phyloP scores from a whole-genome alignment of 2,329 filamentous ascomycete genomes.

The Capronia americana region DNA sequence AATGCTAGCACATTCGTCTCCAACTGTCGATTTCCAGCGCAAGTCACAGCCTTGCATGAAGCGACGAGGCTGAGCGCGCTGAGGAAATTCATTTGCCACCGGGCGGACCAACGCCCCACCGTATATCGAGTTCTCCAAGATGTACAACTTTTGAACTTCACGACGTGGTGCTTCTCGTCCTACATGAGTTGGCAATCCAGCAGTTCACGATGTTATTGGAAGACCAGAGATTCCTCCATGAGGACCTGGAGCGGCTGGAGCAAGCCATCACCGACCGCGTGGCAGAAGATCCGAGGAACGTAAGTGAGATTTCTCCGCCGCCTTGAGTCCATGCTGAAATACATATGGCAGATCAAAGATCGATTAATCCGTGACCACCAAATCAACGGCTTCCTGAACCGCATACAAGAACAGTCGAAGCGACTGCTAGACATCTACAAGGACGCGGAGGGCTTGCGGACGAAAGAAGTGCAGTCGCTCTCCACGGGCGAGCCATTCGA shows the following conservation, averaged over 20 bases:
- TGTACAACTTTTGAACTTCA: not conserved
- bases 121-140: not conserved
- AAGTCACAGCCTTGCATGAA: not conserved
- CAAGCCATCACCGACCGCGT: slow-evolving; percentile 90
- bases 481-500: slow-evolving; percentile 86
- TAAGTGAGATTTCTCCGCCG: slow-evolving; percentile 54
- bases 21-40: not conserved
- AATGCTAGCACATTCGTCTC: not conserved
- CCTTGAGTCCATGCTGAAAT: slow-evolving; percentile 5
- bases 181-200: not conserved
- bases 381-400: slow-evolving; percentile 81
- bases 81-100: not conserved
- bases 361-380: slow-evolving; percentile 91
- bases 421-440: slow-evolving; percentile 83
- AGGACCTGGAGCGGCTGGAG: slow-evolving; percentile 95
- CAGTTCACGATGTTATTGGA: slow-evolving; percentile 74
- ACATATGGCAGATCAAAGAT: slow-evolving; percentile 73
- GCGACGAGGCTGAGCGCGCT: not conserved
- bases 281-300: slow-evolving; percentile 85
- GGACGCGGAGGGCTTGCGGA: slow-evolving; percentile 73
- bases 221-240: slow-evolving; percentile 90
- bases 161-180: not conserved
- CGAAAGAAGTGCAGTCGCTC: slow-evolving; percentile 82
- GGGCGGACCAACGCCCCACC: slow-evolving; percentile 3
- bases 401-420: slow-evolving; percentile 84